Evolutionary conservation across 177 flowering plant species (phyloP), one percentile per base, ranked within the genome.

Genomic region (Vitis hybrid): DNA sequence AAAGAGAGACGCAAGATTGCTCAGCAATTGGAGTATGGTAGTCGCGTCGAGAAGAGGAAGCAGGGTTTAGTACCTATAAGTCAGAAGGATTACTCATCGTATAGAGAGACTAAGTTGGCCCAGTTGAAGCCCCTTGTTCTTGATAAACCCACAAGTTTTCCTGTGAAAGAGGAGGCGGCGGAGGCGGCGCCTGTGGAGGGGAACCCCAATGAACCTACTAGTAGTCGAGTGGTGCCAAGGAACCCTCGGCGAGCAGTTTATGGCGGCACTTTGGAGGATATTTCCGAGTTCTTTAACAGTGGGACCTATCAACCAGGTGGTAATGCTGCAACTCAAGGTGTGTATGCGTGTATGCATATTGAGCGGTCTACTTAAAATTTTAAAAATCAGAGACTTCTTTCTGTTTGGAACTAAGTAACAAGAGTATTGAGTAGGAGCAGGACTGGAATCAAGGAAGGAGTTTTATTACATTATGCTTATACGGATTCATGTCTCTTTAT

Each of bases 161-260:
- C 64, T 6, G 66, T 52, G 62, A 66, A 70, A 46, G 80, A 66
- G 56, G 78, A 69, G 60, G 64, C 51, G 21, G 78, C 50, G 58
- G 78, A 60, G 5, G 75, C 68, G 14, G 57, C 54, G 24, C 72
- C 40, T 18, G 68, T 4, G 18, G 81, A 62, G 3, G 54, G 17
- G 62, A 69, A 67, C 54, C 51, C 18, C 74, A 70, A 30, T 32
- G 48, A 55, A n/a, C 48, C 76, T 69, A 71, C 66, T 30, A 71
- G 82, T 68, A 76, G 74, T 54, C 74, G 99, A 64, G 92, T 87
- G 65, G 80, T 65, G 59, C 90, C 93, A 1, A 89, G 80, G 76
- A 87, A 89, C 50, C 98, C 98, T 6, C 87, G 91, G 68, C 69
- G 83, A 88, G 91, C 83, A 0, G 96, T 91, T 50, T 90, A 87